phyloP scores from a whole-genome alignment of 352 stramenopile genomes.

The Peronospora destructor region DNA sequence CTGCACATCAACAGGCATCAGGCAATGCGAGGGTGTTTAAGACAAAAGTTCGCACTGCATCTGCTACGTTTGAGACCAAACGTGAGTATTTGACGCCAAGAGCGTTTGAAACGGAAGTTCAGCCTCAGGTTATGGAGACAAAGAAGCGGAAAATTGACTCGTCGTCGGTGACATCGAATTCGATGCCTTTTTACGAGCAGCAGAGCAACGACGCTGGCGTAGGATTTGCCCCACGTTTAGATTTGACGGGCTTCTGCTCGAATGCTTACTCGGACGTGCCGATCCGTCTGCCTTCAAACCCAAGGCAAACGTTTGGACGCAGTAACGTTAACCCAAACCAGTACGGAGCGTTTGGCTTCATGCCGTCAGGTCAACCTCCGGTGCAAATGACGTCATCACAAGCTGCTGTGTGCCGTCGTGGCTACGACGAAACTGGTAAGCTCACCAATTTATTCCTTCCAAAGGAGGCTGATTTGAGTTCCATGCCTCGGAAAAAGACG shows the following conservation, averaged over 20 bases:
- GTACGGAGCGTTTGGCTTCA: conserved; percentile 58
- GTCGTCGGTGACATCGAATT: conserved; percentile 7
- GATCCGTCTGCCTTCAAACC: conserved; percentile 32
- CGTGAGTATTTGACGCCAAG: conserved; percentile 11
- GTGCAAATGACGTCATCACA: conserved; percentile 31
- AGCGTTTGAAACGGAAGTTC: conserved; percentile 17
- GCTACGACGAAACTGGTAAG: conserved; percentile 72
- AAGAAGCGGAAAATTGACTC: conserved; percentile 59
- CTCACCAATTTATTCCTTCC: conserved; percentile 70
- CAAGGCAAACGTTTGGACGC: conserved; percentile 37
- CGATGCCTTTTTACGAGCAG: conserved; percentile 14
- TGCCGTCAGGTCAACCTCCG: conserved; percentile 33
- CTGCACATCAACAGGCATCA: conserved; percentile 9
- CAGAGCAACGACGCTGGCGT: conserved; percentile 6
- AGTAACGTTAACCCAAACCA: conserved; percentile 65
- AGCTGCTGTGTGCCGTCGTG: conserved; percentile 43
- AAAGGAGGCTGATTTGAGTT: conserved; percentile 31
- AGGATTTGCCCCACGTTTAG: conserved; percentile 25
- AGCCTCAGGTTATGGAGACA: conserved; percentile 28
- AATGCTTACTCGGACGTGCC: conserved; percentile 65
- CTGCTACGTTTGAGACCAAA: conserved; percentile 22
- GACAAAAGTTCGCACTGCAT: conserved; percentile 20
- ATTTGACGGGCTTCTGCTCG: conserved; percentile 37
- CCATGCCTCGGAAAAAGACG: conserved; percentile 28
- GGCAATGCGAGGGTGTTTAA: conserved; percentile 17